These are phyloP conservation scores for Xerocomus potaroensis DNA, from an alignment of 768 basidiomycete genomes.

Conservation along the genomic window DNA sequence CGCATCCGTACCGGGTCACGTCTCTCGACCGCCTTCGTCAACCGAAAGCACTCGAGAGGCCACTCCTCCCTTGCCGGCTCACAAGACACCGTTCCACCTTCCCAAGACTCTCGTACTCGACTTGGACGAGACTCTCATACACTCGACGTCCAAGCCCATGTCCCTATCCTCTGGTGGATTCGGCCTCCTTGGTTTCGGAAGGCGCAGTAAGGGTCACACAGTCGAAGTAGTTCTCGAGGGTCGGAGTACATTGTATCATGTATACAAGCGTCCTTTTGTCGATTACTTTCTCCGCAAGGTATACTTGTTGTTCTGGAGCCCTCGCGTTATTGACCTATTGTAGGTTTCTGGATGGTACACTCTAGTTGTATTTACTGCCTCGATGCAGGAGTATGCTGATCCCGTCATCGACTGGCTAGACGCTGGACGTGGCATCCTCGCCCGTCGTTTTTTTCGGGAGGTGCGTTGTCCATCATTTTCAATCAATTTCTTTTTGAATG, in stretches of 20 bases:
- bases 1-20: slow-evolving; percentile 7
- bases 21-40: slow-evolving; percentile 16
- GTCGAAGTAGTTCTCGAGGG: slow-evolving; percentile 92
- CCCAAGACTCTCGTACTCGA: slow-evolving; percentile 97
- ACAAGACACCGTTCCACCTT: slow-evolving; percentile 69
- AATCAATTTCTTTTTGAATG: background rate
- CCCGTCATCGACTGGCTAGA: slow-evolving; percentile 99
- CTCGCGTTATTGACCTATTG: slow-evolving; percentile 5
- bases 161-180: slow-evolving; percentile 44
- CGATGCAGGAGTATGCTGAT: slow-evolving; percentile 99
- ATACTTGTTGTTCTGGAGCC: slow-evolving; percentile 15
- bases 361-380: slow-evolving; percentile 96
- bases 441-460: slow-evolving; percentile 87
- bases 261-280: slow-evolving; percentile 97
- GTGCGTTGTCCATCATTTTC: slow-evolving; percentile 41
- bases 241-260: slow-evolving; percentile 89
- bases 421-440: slow-evolving; percentile 86
- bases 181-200: slow-evolving; percentile 57
- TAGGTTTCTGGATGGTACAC: slow-evolving; percentile 99
- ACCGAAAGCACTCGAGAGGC: slow-evolving; percentile 37
- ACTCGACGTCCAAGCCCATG: slow-evolving; percentile 86
- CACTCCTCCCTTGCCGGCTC: slow-evolving; percentile 45
- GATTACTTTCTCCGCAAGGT: slow-evolving; percentile 93
- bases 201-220: slow-evolving; percentile 70
- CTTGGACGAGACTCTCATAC: slow-evolving; percentile 97